These are phyloP conservation scores for Thymus mandschuricus DNA, from an alignment of 257 asterid genomes.

Conservation along the genomic window DNA sequence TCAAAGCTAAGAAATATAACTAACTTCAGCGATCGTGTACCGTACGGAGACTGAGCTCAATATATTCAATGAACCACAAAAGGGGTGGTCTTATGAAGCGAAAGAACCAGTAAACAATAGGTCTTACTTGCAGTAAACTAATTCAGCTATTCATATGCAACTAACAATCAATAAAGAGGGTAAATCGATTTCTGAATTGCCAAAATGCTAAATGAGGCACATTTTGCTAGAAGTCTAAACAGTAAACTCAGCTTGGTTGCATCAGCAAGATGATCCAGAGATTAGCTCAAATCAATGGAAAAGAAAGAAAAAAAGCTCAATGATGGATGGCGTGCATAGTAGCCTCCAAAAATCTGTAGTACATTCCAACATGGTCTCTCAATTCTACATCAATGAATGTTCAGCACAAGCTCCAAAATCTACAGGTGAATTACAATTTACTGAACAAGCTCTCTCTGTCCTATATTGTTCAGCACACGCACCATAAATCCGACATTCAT, in stretches of 20 bases:
- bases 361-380: neutral
- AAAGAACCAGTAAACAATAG: constrained; percentile 1
- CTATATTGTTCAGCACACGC: neutral
- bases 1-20: neutral
- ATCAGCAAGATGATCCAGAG: neutral
- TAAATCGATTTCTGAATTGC: neutral
- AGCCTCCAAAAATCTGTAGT: neutral
- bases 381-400: neutral
- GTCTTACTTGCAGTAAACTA: constrained; percentile 10
- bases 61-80: neutral
- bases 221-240: neutral
- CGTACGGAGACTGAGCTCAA: neutral
- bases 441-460: neutral
- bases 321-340: neutral
- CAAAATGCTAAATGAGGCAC: neutral
- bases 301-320: neutral
- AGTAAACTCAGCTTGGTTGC: neutral
- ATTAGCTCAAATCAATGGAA: constrained; percentile 15
- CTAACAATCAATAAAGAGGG: constrained; percentile 13
- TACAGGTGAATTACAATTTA: neutral
- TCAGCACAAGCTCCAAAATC: neutral
- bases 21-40: neutral
- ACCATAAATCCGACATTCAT: neutral
- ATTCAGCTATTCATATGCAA: constrained; percentile 11
- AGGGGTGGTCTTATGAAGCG: neutral